Evolutionary conservation across 768 basidiomycete species (phyloP).

Genomic region (Suillus tomentosus): DNA sequence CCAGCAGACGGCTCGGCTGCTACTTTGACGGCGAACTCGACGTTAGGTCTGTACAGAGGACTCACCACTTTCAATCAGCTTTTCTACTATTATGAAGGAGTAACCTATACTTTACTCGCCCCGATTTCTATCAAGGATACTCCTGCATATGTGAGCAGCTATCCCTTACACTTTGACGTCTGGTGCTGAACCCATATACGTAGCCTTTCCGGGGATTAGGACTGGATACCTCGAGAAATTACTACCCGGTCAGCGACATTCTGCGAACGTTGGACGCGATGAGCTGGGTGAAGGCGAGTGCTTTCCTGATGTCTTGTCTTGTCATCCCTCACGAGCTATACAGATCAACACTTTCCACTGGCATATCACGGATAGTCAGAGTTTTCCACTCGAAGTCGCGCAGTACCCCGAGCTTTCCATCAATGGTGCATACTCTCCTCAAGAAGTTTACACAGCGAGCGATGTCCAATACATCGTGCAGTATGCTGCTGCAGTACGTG

Average conservation of each 20-base stretch:
- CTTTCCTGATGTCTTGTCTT: neutral
- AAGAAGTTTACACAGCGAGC: conserved; percentile 35
- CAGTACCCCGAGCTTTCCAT: conserved; percentile 39
- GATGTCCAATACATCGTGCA: conserved; percentile 59
- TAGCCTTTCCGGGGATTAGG: conserved; percentile 43
- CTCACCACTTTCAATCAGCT: conserved; percentile 59
- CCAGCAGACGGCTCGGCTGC: conserved; percentile 39
- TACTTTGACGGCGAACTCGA: conserved; percentile 43
- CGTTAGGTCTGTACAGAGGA: conserved; percentile 54
- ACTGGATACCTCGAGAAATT: conserved; percentile 51
- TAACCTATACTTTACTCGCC: conserved; percentile 40
- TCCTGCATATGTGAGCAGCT: conserved; percentile 46
- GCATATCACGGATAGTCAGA: conserved; percentile 53
- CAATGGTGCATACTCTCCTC: conserved; percentile 46
- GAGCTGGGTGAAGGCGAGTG: conserved; percentile 64
- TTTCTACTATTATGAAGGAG: conserved; percentile 42
- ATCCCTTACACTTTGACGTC: conserved; percentile 30
- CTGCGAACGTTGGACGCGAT: conserved; percentile 73
- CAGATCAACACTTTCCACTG: conserved; percentile 51
- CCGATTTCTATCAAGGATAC: conserved; percentile 45
- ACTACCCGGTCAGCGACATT: conserved; percentile 50
- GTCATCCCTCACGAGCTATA: neutral
- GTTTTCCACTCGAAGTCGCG: conserved; percentile 47
- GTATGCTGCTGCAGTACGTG: conserved; percentile 68
- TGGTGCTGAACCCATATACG: neutral